These are phyloP conservation scores for Heliocybe sulcata DNA, from an alignment of 1,284 basidiomycete genomes.

Conservation along the genomic window DNA sequence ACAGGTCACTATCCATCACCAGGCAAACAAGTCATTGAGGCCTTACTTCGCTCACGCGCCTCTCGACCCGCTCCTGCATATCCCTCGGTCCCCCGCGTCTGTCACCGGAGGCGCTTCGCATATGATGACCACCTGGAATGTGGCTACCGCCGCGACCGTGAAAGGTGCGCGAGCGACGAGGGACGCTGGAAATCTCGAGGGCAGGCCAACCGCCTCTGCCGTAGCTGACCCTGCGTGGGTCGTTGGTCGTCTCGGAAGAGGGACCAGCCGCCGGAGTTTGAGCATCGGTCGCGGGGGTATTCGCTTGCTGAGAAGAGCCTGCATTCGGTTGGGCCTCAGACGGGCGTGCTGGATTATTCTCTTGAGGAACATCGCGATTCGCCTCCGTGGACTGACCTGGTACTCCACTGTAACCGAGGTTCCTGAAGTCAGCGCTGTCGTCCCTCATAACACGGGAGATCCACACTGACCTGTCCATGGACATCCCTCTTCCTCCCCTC, in stretches of 20 bases:
- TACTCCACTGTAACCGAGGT: no score
- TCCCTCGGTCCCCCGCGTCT: neutral
- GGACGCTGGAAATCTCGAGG: neutral
- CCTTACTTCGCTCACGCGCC: neutral
- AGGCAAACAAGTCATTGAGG: neutral
- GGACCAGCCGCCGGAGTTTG: neutral
- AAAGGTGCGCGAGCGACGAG: neutral
- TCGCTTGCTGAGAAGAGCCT: no score
- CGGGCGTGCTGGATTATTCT: neutral
- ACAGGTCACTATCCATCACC: neutral
- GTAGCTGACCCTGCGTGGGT: neutral
- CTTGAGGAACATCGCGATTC: no score
- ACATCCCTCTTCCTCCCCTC: constrained; percentile 21
- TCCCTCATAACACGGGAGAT: no score
- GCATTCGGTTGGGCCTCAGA: no score
- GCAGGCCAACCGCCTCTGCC: neutral
- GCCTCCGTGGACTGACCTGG: no score
- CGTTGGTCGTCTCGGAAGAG: neutral
- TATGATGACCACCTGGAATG: neutral
- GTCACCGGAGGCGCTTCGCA: neutral
- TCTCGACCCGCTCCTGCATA: neutral
- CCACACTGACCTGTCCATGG: constrained; percentile 23
- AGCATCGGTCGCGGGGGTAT: no score
- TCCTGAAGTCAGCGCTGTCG: no score
- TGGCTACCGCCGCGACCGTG: neutral